Conservation (phyloP, 2,329 filamentous ascomycete genomes). For the Cercospora nicotianae region DNA sequence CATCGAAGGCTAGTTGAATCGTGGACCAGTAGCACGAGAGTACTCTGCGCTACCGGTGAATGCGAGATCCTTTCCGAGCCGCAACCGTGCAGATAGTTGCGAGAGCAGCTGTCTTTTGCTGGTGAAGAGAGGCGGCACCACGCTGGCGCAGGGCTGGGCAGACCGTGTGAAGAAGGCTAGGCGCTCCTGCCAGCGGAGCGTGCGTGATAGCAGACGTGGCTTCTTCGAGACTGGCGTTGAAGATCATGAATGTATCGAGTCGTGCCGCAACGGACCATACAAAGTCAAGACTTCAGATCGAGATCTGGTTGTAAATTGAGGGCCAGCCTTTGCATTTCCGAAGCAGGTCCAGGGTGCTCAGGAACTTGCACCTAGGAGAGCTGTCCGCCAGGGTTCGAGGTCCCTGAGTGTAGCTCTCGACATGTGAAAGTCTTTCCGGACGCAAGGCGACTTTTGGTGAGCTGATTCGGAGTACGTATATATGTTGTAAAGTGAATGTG, state of each 20-base stretch:
- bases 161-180: background rate
- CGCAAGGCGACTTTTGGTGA: conserved; percentile 19
- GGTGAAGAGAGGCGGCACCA: background rate
- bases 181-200: conserved; percentile 5
- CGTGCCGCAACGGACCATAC: background rate
- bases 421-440: conserved; percentile 15
- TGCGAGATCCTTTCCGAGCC: conserved; percentile 11
- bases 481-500: conserved; percentile 21
- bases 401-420: conserved; percentile 5
- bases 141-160: background rate
- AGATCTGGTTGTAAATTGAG: conserved; percentile 16
- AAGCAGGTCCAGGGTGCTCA: conserved; percentile 2
- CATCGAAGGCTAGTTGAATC: conserved; percentile 7
- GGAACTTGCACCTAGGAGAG: background rate
- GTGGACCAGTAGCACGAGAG: conserved; percentile 1
- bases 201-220: background rate
- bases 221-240: background rate
- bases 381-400: conserved; percentile 9
- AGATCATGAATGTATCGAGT: conserved; percentile 5
- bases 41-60: conserved; percentile 8
- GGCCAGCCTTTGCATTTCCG: background rate
- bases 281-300: conserved; percentile 4
- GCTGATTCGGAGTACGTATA: conserved; percentile 12
- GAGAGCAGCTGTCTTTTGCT: conserved; percentile 5
- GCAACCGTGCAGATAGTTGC: conserved; percentile 4